These are phyloP conservation scores for Trametes cinnabarina DNA, from an alignment of 768 basidiomycete species.

Conservation along the genomic window DNA sequence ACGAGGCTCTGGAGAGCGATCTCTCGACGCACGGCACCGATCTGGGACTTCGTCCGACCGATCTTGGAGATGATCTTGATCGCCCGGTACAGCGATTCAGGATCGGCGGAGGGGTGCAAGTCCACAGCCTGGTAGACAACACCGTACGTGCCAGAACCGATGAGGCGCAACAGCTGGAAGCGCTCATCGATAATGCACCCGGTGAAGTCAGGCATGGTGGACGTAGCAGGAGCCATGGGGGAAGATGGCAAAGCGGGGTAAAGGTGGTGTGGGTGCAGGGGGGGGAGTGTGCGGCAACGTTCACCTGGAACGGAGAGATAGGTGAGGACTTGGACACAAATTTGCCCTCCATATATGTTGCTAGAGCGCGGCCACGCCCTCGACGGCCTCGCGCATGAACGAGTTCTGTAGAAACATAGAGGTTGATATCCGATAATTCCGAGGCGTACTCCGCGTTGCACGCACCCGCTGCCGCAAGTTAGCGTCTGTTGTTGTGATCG, in stretches of 20 bases:
- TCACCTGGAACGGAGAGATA: slow-evolving; percentile 11
- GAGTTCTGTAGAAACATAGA: background rate
- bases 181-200: slow-evolving; percentile 59
- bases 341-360: slow-evolving; percentile 1
- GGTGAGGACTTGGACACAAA: slow-evolving; percentile 1
- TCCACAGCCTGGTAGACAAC: slow-evolving; percentile 88
- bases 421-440: background rate
- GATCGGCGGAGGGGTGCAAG: background rate
- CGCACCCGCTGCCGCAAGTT: background rate
- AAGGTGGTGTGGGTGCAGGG: background rate
- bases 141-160: slow-evolving; percentile 96
- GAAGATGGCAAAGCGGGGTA: background rate
- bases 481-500: background rate
- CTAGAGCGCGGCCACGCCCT: background rate
- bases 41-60: background rate
- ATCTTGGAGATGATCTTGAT: slow-evolving; percentile 25
- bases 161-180: slow-evolving; percentile 71
- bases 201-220: slow-evolving; percentile 21
- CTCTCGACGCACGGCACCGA: slow-evolving; percentile 55
- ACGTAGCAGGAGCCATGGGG: slow-evolving; percentile 14
- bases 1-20: slow-evolving; percentile 55
- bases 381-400: background rate
- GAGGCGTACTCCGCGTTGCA: background rate
- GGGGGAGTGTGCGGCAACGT: slow-evolving; percentile 5
- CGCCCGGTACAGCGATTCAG: slow-evolving; percentile 12